These are phyloP conservation scores for Staphylotrichum tortipilum DNA, from an alignment of 495 filamentous ascomycete genomes.

Conservation along the genomic window DNA sequence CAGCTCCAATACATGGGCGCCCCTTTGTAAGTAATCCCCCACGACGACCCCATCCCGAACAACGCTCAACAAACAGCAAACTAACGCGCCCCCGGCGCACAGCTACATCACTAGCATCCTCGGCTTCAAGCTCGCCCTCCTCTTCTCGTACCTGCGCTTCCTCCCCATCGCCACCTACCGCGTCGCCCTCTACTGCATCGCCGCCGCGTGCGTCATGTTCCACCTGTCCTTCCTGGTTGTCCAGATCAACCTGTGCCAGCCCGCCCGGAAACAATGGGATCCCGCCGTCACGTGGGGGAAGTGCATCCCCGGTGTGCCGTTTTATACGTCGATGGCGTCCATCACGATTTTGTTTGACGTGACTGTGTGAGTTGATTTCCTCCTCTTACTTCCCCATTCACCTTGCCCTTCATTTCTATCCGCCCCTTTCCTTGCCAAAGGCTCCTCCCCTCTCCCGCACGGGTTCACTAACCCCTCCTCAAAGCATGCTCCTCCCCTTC, in stretches of 20 bases:
- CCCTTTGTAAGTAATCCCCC: constrained; percentile 27
- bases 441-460: neutral
- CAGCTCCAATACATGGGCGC: constrained; percentile 35
- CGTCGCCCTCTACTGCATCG: constrained; percentile 24
- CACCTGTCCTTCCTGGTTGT: constrained; percentile 29
- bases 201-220: constrained; percentile 26
- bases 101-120: constrained; percentile 39
- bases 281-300: constrained; percentile 23
- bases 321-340: constrained; percentile 36
- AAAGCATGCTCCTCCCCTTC: constrained; percentile 39
- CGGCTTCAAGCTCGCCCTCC: constrained; percentile 45
- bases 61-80: neutral
- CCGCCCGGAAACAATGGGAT: constrained; percentile 43
- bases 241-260: constrained; percentile 39
- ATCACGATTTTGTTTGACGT: constrained; percentile 42
- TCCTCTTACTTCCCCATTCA: too few species aligned
- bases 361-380: constrained; percentile 28
- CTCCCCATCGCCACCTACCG: constrained; percentile 36
- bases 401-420: too few species aligned
- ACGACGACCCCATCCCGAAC: neutral
- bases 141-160: constrained; percentile 44
- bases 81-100: constrained; percentile 1
- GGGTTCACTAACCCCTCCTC: too few species aligned
- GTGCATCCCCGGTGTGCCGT: constrained; percentile 35
- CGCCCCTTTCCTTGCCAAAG: neutral